Percentiles rank a stretch among this genome's conserved stretches.
These are phyloP conservation scores for Castanospermum australe DNA, from an alignment of 306 rosid species.

Conservation along the genomic window DNA sequence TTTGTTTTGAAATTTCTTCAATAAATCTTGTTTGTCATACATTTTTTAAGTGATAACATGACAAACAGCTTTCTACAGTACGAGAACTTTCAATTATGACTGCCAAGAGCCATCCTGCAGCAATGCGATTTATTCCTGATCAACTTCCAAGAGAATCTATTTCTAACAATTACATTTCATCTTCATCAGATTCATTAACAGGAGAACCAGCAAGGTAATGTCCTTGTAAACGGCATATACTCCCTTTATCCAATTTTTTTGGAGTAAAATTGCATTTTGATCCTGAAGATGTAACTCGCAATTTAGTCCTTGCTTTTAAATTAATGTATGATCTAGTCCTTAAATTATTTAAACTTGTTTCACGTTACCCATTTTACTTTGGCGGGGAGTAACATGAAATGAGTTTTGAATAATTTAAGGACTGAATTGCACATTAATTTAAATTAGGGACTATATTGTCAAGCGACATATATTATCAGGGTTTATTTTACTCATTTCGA, in stretches of 20 bases:
- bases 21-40: constrained; percentile 48
- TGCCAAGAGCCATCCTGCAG: constrained; percentile 98
- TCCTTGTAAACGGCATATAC: constrained; percentile 7
- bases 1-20: constrained; percentile 13
- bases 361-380: too few species aligned
- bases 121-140: constrained; percentile 95
- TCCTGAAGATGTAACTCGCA: too few species aligned
- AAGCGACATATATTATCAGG: too few species aligned
- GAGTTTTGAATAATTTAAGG: too few species aligned
- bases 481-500: too few species aligned
- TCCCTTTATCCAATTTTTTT: constrained; percentile 17
- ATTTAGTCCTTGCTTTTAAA: too few species aligned
- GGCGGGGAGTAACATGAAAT: too few species aligned
- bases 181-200: constrained; percentile 51
- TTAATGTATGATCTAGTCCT: too few species aligned
- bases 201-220: constrained; percentile 90
- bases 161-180: constrained; percentile 52
- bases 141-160: constrained; percentile 66
- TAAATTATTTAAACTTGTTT: too few species aligned
- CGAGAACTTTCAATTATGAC: constrained; percentile 99
- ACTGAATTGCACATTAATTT: too few species aligned
- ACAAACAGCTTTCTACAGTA: constrained; percentile 99
- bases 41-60: constrained; percentile 95
- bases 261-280: too few species aligned
- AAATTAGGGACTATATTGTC: too few species aligned